A percentile compares a stretch with the other conserved stretches of the same genome.
These are phyloP conservation scores for Aphanomyces invadans DNA, from an alignment of 352 stramenopile genomes.

Conservation along the genomic window DNA sequence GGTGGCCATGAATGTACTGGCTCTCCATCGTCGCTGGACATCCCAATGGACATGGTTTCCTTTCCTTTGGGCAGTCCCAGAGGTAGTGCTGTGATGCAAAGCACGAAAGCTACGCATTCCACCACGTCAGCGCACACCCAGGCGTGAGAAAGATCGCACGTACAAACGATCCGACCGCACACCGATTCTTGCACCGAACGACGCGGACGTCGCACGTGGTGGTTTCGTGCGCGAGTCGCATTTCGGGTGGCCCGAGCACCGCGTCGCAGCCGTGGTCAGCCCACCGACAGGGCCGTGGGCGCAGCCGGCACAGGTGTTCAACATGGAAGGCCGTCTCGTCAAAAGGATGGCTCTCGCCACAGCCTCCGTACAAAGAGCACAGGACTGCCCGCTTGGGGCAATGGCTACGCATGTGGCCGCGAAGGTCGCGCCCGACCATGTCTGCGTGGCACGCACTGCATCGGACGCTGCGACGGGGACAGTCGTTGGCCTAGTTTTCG, in stretches of 20 bases:
- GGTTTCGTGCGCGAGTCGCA: slow-evolving; percentile 46
- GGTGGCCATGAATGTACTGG: slow-evolving; percentile 43
- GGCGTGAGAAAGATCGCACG: slow-evolving; percentile 34
- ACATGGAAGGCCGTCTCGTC: slow-evolving; percentile 63
- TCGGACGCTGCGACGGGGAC: slow-evolving; percentile 36
- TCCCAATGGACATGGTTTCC: slow-evolving; percentile 33
- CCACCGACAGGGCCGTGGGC: slow-evolving; percentile 50
- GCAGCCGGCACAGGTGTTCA: slow-evolving; percentile 37
- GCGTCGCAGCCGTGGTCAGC: slow-evolving; percentile 37
- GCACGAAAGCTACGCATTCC: slow-evolving; percentile 25
- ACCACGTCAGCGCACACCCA: neutral
- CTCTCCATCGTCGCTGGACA: slow-evolving; percentile 18
- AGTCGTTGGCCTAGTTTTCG: slow-evolving; percentile 33
- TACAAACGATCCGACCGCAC: slow-evolving; percentile 27
- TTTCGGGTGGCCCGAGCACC: slow-evolving; percentile 32
- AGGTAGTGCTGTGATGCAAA: slow-evolving; percentile 52
- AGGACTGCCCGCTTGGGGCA: slow-evolving; percentile 49
- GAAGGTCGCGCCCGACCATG: slow-evolving; percentile 39
- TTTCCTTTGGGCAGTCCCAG: slow-evolving; percentile 58
- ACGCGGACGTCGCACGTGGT: slow-evolving; percentile 48
- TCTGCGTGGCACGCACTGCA: slow-evolving; percentile 37
- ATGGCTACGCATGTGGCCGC: slow-evolving; percentile 33
- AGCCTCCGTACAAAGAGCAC: slow-evolving; percentile 38
- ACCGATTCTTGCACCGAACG: slow-evolving; percentile 45
- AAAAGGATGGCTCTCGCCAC: slow-evolving; percentile 33